Percentiles rank a stretch among this genome's conserved stretches.
These are phyloP conservation scores for Neodidymelliopsis sp. DNA, from an alignment of 2,329 filamentous ascomycete species.

Conservation along the genomic window DNA sequence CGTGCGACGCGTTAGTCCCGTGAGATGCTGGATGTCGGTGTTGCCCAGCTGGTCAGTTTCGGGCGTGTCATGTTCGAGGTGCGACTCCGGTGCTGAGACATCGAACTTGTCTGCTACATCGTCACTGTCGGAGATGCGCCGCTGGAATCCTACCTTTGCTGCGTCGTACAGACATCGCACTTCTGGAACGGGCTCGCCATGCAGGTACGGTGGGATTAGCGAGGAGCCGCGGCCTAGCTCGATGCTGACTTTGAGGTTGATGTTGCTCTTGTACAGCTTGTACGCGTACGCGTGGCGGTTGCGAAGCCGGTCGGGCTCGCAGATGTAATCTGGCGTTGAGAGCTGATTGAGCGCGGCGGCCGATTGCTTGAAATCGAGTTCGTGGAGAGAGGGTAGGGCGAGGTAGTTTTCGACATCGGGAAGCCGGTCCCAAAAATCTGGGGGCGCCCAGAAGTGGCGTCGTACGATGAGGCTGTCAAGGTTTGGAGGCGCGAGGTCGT, in stretches of 20 bases:
- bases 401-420: conserved; percentile 37
- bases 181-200: conserved; percentile 36
- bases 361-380: conserved; percentile 39
- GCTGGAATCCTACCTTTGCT: conserved; percentile 55
- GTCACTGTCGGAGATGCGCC: conserved; percentile 28
- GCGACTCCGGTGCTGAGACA: background rate
- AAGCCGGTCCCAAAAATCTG: conserved; percentile 39
- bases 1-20: conserved; percentile 14
- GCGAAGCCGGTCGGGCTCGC: conserved; percentile 30
- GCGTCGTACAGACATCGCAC: conserved; percentile 39
- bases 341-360: conserved; percentile 18
- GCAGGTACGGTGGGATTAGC: conserved; percentile 45
- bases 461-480: conserved; percentile 38
- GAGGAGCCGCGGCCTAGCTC: conserved; percentile 30
- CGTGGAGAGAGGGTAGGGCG: conserved; percentile 33
- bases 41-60: conserved; percentile 37
- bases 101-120: too few species aligned
- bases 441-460: conserved; percentile 27
- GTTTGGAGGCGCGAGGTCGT: conserved; percentile 38
- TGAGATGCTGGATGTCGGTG: conserved; percentile 24
- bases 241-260: conserved; percentile 38
- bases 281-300: conserved; percentile 39
- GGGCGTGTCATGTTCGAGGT: conserved; percentile 8
- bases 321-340: conserved; percentile 30
- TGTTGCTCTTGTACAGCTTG: conserved; percentile 33